phyloP scores from a whole-genome alignment of 148 eudicot species.

The Spergularia bocconei region DNA sequence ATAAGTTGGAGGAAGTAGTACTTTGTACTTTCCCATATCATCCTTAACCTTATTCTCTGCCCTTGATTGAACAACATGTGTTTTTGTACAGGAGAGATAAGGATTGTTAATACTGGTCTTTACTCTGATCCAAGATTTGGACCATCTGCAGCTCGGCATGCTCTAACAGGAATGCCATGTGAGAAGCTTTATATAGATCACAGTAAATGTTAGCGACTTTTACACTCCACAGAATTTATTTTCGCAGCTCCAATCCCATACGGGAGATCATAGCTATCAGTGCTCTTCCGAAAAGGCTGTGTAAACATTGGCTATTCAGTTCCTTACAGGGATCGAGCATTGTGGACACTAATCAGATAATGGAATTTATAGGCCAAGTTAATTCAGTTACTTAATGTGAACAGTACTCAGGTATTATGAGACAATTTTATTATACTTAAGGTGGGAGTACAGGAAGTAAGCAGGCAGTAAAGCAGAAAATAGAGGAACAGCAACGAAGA shows the following conservation, averaged over 20 bases:
- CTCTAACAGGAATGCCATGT: constrained; percentile 16
- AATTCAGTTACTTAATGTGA: background rate
- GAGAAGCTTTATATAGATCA: constrained; percentile 7
- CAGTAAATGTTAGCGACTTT: background rate
- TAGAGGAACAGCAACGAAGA: background rate
- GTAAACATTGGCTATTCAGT: background rate
- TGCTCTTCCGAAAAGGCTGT: background rate
- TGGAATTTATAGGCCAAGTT: too few species aligned
- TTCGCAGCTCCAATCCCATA: too few species aligned
- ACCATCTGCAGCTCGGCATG: constrained; percentile 15
- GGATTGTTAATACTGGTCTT: background rate
- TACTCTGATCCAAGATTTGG: constrained; percentile 10
- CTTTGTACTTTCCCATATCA: constrained; percentile 27
- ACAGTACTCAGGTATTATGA: background rate
- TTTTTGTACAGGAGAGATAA: background rate
- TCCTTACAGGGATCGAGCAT: background rate
- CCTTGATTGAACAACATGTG: constrained; percentile 31
- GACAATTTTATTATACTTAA: background rate
- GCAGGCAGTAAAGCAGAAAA: background rate
- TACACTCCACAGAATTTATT: background rate
- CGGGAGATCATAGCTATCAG: background rate
- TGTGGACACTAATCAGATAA: too few species aligned
- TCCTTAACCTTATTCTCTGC: constrained; percentile 28
- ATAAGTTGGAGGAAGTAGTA: constrained; percentile 18
- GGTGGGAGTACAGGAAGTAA: too few species aligned